Conservation (phyloP, 768 basidiomycete species). For the Hygrophoropsis aurantiaca region DNA sequence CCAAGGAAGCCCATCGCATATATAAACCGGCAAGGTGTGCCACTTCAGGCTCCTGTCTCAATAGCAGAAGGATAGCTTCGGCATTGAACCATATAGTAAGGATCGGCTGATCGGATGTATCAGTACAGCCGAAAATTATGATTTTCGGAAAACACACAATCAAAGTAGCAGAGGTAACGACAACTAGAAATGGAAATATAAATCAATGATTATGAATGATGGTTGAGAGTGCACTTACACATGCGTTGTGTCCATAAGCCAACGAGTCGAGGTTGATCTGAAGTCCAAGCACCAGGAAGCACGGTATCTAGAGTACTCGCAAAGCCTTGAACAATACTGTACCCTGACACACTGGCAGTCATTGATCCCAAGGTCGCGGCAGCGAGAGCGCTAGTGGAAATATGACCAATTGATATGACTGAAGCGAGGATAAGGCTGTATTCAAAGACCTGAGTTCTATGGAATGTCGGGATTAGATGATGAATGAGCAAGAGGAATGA, state of each 20-base stretch:
- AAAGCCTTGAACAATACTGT: slow-evolving; percentile 79
- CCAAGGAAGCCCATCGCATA: slow-evolving; percentile 72
- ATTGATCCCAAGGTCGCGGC: slow-evolving; percentile 75
- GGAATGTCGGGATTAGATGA: slow-evolving; percentile 2
- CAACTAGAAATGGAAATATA: slow-evolving; percentile 38
- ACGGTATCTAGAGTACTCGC: slow-evolving; percentile 88
- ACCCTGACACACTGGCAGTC: slow-evolving; percentile 58
- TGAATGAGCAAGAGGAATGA: background rate
- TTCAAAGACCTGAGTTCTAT: slow-evolving; percentile 77
- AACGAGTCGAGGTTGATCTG: slow-evolving; percentile 76
- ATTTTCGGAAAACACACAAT: slow-evolving; percentile 46
- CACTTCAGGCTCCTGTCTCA: slow-evolving; percentile 83
- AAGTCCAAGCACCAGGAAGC: slow-evolving; percentile 94
- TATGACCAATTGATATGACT: slow-evolving; percentile 86
- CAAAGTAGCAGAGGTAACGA: slow-evolving; percentile 58
- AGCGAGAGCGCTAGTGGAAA: slow-evolving; percentile 87
- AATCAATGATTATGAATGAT: slow-evolving; percentile 11
- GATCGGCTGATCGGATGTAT: slow-evolving; percentile 41
- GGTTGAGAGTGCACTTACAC: slow-evolving; percentile 45
- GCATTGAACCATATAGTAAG: slow-evolving; percentile 78
- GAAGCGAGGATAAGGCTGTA: slow-evolving; percentile 83
- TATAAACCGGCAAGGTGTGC: slow-evolving; percentile 76
- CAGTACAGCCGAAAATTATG: background rate
- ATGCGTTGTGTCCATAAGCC: slow-evolving; percentile 91
- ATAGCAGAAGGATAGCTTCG: slow-evolving; percentile 70